phyloP scores from a whole-genome alignment of 2,329 filamentous ascomycete species.

The Calonectria pseudoturangicola region DNA sequence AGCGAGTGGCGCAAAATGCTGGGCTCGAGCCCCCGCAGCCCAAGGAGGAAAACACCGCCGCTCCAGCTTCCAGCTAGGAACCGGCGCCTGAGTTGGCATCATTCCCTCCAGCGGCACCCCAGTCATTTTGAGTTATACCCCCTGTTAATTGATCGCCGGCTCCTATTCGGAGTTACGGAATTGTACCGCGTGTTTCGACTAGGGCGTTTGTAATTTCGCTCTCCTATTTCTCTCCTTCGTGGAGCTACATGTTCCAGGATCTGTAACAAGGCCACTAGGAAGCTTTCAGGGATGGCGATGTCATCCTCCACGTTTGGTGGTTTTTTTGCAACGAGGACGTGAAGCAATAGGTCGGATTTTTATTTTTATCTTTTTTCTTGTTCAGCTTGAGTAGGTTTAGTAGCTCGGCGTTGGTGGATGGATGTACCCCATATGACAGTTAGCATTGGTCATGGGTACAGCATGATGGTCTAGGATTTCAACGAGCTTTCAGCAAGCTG shows the following conservation, averaged over 20 bases:
- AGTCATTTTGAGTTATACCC: conserved; percentile 52
- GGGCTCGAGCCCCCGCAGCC: conserved; percentile 69
- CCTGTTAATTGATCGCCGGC: conserved; percentile 41
- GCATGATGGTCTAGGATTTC: conserved; percentile 49
- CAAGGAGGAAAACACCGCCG: conserved; percentile 59
- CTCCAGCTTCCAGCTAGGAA: conserved; percentile 56
- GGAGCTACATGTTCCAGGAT: conserved; percentile 37
- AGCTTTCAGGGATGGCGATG: conserved; percentile 3
- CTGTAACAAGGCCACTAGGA: conserved; percentile 31
- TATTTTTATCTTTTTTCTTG: background rate
- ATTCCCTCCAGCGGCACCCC: conserved; percentile 32
- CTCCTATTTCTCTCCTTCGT: conserved; percentile 27
- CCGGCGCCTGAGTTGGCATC: conserved; percentile 43
- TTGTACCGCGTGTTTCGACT: conserved; percentile 37
- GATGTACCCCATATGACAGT: conserved; percentile 44
- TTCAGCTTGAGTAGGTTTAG: conserved; percentile 48
- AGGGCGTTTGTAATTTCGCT: conserved; percentile 28
- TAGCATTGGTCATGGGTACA: conserved; percentile 42
- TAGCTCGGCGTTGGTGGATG: conserved; percentile 56
- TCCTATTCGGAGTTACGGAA: conserved; percentile 23
- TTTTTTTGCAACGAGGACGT: conserved; percentile 7
- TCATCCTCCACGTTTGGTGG: background rate
- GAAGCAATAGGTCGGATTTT: conserved; percentile 25
- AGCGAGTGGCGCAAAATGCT: conserved; percentile 78
- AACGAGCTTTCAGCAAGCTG: conserved; percentile 37